Evolutionary conservation across 805 yeast species (phyloP), one percentile per base, ranked within the genome.

Genomic region (Sugiyamaella mastotermitis): DNA sequence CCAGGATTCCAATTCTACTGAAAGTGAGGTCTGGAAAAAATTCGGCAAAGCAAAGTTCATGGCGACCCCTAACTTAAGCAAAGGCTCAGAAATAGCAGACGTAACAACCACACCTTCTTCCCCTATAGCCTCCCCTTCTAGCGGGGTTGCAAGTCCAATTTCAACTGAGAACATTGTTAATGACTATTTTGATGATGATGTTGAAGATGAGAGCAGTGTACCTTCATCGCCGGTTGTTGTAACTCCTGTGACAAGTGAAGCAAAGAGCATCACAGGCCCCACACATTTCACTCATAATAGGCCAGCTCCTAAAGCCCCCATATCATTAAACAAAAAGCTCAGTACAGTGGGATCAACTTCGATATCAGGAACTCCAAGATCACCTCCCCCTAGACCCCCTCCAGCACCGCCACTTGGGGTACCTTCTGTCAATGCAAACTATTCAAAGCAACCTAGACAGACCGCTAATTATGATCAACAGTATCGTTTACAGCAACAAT

Each of bases 361-460:
- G 14, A 27, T 27, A 6, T 6, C 28, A 3, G 35, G 32, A 7
- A 21, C 46, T 13, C 29, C 47, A 2, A 21, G 17, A 11, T 52
- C 62, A 1, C 61, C 65, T 3, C 64, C 65, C 2, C 64, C 65
- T 1, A 45, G 65, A 16, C 65, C 65, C 1, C 60, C 64, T 3
- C 65, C 65, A 38, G 68, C 62, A 52, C 73, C 68, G 50, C 69
- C 68, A 46, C 62, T 61, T 11, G 64, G 62, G 1, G 62, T 57
- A 9, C 52, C 56, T 3, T 48, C 58, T 1, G 59, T 56, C 9
- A 49, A 47, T 27, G 47, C 53, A 14, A 43, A 45, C 31, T 47
- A 45, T 31, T 45, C 48, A 15, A 51, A 36, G 34, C 47, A 24
- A 30, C 39, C 30, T 36, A 33, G 28, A 16, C 30, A 40, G 40